phyloP scores from a whole-genome alignment of 352 stramenopile species.

The Globisporangium abappressorium region DNA sequence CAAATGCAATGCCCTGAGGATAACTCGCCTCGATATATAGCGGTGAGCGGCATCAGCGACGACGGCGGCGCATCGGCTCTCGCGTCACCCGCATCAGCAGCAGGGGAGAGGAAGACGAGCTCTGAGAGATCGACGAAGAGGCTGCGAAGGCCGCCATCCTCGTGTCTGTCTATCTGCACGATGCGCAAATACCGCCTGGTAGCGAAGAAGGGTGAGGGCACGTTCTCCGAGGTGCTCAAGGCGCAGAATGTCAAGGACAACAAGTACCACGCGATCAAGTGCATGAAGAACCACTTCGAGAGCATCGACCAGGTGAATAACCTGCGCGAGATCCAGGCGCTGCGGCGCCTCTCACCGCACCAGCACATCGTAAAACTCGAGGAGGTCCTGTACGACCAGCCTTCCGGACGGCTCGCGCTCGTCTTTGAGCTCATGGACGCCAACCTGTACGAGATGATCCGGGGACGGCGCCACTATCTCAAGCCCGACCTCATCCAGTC shows the following conservation, averaged over 20 bases:
- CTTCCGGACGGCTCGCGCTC: constrained; percentile 90
- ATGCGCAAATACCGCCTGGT: constrained; percentile 94
- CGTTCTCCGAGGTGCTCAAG: constrained; percentile 94
- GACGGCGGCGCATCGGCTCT: background rate
- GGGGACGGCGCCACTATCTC: constrained; percentile 82
- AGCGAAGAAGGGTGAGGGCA: constrained; percentile 95
- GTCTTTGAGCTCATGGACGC: constrained; percentile 97
- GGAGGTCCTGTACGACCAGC: constrained; percentile 93
- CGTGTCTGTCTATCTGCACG: background rate
- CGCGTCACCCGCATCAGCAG: constrained; percentile 3
- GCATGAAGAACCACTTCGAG: constrained; percentile 97
- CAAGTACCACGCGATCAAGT: constrained; percentile 97
- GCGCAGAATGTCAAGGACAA: constrained; percentile 92
- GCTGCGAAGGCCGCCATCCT: background rate
- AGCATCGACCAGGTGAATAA: constrained; percentile 97
- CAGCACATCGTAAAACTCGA: constrained; percentile 95
- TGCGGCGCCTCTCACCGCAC: constrained; percentile 91
- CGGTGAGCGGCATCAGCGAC: background rate
- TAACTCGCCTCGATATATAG: background rate
- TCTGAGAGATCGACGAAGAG: background rate
- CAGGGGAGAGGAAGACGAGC: background rate
- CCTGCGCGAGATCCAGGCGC: constrained; percentile 93
- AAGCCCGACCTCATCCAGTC: constrained; percentile 80
- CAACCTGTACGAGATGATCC: constrained; percentile 97
- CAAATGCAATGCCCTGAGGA: background rate